A percentile compares a stretch with the other conserved stretches of the same genome.
These are phyloP conservation scores for Picea engelmannii DNA, from an alignment of 83 land plant species.

Conservation along the genomic window DNA sequence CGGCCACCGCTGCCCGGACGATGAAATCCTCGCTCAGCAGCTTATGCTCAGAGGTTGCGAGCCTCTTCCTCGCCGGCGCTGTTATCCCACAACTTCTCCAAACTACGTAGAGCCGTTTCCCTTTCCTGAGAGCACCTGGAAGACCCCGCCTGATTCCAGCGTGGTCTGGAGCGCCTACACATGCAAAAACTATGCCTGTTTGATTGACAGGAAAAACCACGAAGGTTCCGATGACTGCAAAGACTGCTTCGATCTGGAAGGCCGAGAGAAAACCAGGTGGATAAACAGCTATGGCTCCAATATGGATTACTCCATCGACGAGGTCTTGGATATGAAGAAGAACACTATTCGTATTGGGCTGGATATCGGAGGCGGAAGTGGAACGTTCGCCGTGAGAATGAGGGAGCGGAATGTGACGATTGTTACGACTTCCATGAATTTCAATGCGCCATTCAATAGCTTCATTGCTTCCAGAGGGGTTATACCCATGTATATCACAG, in stretches of 20 bases:
- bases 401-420: slow-evolving; percentile 36
- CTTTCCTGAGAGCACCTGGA: slow-evolving; percentile 66
- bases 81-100: slow-evolving; percentile 32
- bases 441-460: slow-evolving; percentile 43
- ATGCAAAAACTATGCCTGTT: slow-evolving; percentile 83
- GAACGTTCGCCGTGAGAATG: slow-evolving; percentile 38
- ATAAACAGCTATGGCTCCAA: slow-evolving; percentile 41
- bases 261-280: slow-evolving; percentile 57
- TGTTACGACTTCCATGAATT: slow-evolving; percentile 48
- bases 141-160: slow-evolving; percentile 62
- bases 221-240: slow-evolving; percentile 51
- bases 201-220: slow-evolving; percentile 32
- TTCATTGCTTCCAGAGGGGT: slow-evolving; percentile 51
- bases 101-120: slow-evolving; percentile 57
- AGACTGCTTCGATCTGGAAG: slow-evolving; percentile 63
- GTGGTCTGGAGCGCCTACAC: slow-evolving; percentile 69
- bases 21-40: slow-evolving; percentile 59
- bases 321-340: slow-evolving; percentile 57
- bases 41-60: slow-evolving; percentile 77
- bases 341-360: slow-evolving; percentile 76
- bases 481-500: slow-evolving; percentile 34
- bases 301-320: slow-evolving; percentile 62
- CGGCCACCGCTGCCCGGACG: slow-evolving; percentile 68
- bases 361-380: slow-evolving; percentile 79
- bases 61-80: slow-evolving; percentile 74